These are phyloP conservation scores for Gossypium ekmanianum DNA, from an alignment of 345 rosid species.

Conservation along the genomic window DNA sequence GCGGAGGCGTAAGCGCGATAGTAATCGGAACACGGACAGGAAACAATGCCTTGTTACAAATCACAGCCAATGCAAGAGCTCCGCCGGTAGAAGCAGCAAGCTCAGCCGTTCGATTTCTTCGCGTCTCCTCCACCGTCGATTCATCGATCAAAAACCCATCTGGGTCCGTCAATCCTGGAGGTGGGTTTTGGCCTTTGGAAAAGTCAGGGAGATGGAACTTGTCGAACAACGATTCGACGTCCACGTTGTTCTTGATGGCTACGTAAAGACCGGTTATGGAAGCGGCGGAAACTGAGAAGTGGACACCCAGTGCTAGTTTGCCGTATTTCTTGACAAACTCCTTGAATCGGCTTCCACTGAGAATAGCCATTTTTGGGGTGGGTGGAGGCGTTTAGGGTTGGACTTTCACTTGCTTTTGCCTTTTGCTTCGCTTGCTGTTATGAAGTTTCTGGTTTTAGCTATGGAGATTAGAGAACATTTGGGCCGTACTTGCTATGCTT, in stretches of 20 bases:
- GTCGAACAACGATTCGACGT: conserved; percentile 63
- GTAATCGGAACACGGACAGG: conserved; percentile 88
- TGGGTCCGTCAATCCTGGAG: background rate
- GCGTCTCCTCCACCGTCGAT: conserved; percentile 11
- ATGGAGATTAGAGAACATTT: too few species aligned
- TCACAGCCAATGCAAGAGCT: conserved; percentile 69
- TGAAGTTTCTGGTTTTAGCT: too few species aligned
- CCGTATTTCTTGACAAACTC: conserved; percentile 84
- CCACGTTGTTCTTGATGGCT: conserved; percentile 85
- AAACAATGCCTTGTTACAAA: conserved; percentile 80
- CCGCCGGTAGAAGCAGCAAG: conserved; percentile 74
- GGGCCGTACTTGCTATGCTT: too few species aligned
- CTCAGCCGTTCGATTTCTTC: background rate
- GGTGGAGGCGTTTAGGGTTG: too few species aligned
- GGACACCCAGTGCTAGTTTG: conserved; percentile 80
- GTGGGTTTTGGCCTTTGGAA: conserved; percentile 25
- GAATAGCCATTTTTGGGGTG: background rate
- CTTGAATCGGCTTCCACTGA: conserved; percentile 40
- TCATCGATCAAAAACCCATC: conserved; percentile 1
- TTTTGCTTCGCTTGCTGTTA: too few species aligned
- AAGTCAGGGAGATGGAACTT: conserved; percentile 62
- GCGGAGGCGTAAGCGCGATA: conserved; percentile 72
- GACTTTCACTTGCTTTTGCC: too few species aligned
- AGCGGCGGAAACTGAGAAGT: conserved; percentile 68
- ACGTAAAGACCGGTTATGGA: conserved; percentile 69